Conservation (phyloP, 768 basidiomycete genomes). For the Lactifluus pinguis region DNA sequence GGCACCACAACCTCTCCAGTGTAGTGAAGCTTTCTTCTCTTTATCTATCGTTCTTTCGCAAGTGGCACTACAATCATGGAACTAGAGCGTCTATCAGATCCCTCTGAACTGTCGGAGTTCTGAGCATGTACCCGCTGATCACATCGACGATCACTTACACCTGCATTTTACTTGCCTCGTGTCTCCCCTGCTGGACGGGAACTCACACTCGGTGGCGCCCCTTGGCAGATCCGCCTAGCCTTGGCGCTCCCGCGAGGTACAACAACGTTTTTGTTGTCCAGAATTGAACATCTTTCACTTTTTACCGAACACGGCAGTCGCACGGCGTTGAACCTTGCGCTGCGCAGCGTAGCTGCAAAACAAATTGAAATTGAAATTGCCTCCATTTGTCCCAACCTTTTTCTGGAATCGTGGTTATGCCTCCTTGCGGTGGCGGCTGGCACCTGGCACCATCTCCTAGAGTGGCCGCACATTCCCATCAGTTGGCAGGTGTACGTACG, state of each 20-base stretch:
- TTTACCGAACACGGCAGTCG: not conserved
- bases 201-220: not conserved
- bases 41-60: not conserved
- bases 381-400: too few relatives aligned
- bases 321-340: too few relatives aligned
- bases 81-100: not conserved
- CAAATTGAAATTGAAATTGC: too few relatives aligned
- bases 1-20: not conserved
- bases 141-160: not conserved
- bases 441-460: too few relatives aligned
- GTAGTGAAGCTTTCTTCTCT: not conserved
- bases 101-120: not conserved
- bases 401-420: too few relatives aligned
- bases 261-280: not conserved
- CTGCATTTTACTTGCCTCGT: not conserved
- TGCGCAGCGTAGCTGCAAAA: not conserved
- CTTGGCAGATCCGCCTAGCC: not conserved
- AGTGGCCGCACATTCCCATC: too few relatives aligned
- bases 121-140: not conserved
- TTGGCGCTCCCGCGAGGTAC: not conserved
- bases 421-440: too few relatives aligned
- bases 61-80: constrained; percentile 1
- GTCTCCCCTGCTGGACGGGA: not conserved
- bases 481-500: too few relatives aligned
- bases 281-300: not conserved